These are phyloP conservation scores for Apiospora aurea DNA, from an alignment of 2,329 filamentous ascomycete species.

Conservation along the genomic window DNA sequence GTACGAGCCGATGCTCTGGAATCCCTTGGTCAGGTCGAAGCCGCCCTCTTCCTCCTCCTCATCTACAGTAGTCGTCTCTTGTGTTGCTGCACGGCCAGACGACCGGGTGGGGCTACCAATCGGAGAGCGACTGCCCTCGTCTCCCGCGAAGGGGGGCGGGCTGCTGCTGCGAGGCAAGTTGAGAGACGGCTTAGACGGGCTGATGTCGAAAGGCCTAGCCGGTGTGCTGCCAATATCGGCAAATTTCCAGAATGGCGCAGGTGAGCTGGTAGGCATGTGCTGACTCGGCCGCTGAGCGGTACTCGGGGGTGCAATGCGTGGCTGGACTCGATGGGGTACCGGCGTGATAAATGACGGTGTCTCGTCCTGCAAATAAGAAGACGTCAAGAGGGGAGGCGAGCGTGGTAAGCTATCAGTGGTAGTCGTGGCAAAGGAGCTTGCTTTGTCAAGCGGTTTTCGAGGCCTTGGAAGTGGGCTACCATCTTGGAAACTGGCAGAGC, in stretches of 20 bases:
- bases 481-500: conserved; percentile 55
- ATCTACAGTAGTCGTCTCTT: conserved; percentile 48
- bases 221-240: conserved; percentile 79
- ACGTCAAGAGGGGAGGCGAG: conserved; percentile 65
- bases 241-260: conserved; percentile 89
- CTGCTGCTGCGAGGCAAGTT: conserved; percentile 63
- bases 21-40: conserved; percentile 68
- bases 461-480: conserved; percentile 68
- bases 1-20: conserved; percentile 70
- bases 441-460: conserved; percentile 53
- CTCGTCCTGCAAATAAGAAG: conserved; percentile 68
- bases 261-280: conserved; percentile 85
- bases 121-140: conserved; percentile 50
- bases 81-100: conserved; percentile 34
- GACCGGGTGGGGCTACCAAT: conserved; percentile 58
- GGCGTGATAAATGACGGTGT: conserved; percentile 71
- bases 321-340: conserved; percentile 75
- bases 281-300: conserved; percentile 83
- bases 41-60: conserved; percentile 58
- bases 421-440: conserved; percentile 53
- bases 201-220: conserved; percentile 64
- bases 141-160: conserved; percentile 54
- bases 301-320: conserved; percentile 78
- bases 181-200: conserved; percentile 58
- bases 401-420: conserved; percentile 58